Base-by-base conservation (phyloP, 139 green algal species). In the Coelastrella sp. region DNA sequence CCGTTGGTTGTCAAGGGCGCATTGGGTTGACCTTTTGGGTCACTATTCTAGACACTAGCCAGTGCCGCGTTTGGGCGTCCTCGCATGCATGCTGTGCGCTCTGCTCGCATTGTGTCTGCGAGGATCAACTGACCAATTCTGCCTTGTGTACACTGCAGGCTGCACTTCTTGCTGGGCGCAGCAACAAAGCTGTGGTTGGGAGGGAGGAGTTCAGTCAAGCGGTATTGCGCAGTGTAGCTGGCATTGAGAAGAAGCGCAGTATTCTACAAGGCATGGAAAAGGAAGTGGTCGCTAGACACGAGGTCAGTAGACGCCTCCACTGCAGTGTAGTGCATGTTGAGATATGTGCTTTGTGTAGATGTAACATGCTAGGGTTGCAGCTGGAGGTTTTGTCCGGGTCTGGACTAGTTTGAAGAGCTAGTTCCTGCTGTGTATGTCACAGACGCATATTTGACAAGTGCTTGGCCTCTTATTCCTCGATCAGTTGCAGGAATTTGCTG, bases 211-310 rank as follows among this genome's bases (percentile, higher is more conserved):
- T 98, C 92, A 96, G 97, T 86, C 83, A 89, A 8, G 96, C 96
- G 5, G 91, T 98, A 23, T 85, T 98, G 86, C 88, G 96, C 10
- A 89, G 95, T n/a, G 93, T 98, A 66, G 96, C 96, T 14, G 97
- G 97, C 77, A 94, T 99, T 32, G 97, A 99, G 93, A 99, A 99
- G 95, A 99, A 99, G 93, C 84, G 97, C 60, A 95, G 89, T 66
- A 92, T 98, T 11, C 90, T 97, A 71, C 86, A 94, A 73, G 94
- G 94, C 5, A 90, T 91, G 23, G 97, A 99, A 93, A 99, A 99
- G 94, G 86, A 89, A 6, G 96, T 97, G 32, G 97, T 99, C 23
- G 95, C 97, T 4, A 90, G 91, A 73, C 97, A 99, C 91, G 97
- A 99, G 94, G 95, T 95, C 85, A 14, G 74, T 32, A 19, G 22